Evolutionary conservation across 345 rosid species (phyloP), one percentile per base, ranked within the genome.

Genomic region (Salix viminalis): DNA sequence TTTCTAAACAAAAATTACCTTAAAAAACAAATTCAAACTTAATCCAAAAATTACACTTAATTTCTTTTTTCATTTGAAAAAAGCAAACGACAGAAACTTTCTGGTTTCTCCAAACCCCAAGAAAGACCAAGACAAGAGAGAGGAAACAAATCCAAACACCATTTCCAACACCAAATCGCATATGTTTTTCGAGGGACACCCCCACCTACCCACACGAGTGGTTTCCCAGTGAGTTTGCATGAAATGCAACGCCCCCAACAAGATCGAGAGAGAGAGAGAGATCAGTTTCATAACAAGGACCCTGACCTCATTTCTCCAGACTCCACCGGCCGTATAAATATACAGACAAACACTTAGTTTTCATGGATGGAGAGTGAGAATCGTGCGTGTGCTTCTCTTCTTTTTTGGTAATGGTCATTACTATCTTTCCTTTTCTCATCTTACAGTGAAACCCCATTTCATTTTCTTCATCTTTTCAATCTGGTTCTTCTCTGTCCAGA

Each of bases 121-220:
- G 79, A 84, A 72, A 67, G 56, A 44, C 26, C 65, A 62, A 41
- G n/a, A 42, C 64, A 60, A 42, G 21, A 46, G 62, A 72, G 70
- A 70, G 70, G 65, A 34, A 76, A 13, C 70, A 56, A 71, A 34
- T 24, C 44, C 76, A 15, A 58, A 83, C 83, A 80, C 75, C 86
- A 80, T 50, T 72, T 69, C 83, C 86, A 75, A 77, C 46, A 48
- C 71, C 62, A 32, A 67, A 65, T 24, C 32, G 48, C 79, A 79
- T 77, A 34, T 72, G 79, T 77, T 71, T 60, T 71, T 28, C 37
- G 64, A 64, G 46, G 48, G 61, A 68, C 78, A 65, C 78, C 44
- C 78, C 69, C 78, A 66, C 69, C 72, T 69, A 75, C 89, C 90
- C 94, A 81, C 94, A 90, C 94, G 94, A 86, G 90, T 83, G 89